These are phyloP conservation scores for Solanum medicagineum DNA, from an alignment of 257 asterid species.

Conservation along the genomic window DNA sequence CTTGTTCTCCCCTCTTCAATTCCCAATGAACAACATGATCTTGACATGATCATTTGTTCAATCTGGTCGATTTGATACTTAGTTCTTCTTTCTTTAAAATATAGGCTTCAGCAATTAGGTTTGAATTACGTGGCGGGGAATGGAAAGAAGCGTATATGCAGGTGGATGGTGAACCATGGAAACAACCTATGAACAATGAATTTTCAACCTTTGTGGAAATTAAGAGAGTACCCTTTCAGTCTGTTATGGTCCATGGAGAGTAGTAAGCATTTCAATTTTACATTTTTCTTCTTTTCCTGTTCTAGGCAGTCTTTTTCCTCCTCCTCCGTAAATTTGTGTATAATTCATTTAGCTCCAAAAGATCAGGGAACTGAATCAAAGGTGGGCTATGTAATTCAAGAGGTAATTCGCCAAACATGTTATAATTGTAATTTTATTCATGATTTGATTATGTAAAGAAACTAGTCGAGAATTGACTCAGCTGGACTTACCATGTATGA, in stretches of 20 bases:
- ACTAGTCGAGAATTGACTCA: background rate
- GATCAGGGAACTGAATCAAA: background rate
- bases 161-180: constrained; percentile 96
- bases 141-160: constrained; percentile 78
- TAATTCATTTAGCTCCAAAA: background rate
- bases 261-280: background rate
- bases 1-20: no score
- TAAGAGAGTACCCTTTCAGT: constrained; percentile 47
- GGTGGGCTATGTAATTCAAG: background rate
- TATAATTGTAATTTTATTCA: background rate
- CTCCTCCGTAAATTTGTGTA: background rate
- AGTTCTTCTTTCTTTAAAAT: no score
- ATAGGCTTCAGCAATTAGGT: constrained; percentile 68
- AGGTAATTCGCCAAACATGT: background rate
- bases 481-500: background rate
- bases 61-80: no score
- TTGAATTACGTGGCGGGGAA: constrained; percentile 89
- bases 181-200: constrained; percentile 64
- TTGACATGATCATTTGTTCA: no score
- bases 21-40: no score
- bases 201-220: constrained; percentile 67
- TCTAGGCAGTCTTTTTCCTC: background rate
- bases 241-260: constrained; percentile 51
- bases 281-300: background rate
- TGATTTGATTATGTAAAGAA: background rate